A percentile compares a stretch with the other conserved stretches of the same genome.
Evolutionary conservation across 1,284 basidiomycete genomes (phyloP).

Genomic region (Caloboletus firmus): DNA sequence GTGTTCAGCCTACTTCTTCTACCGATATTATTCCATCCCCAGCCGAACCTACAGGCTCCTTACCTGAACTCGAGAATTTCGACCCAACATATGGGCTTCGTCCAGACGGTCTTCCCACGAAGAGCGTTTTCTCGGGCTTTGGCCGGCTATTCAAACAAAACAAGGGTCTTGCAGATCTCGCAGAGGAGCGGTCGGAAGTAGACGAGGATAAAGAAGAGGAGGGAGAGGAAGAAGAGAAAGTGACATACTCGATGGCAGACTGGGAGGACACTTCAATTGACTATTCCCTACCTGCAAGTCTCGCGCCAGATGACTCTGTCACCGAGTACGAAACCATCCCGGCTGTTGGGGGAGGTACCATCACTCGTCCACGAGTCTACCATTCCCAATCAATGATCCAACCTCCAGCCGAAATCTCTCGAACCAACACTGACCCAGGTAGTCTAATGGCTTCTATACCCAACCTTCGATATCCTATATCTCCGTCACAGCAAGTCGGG

Average conservation of each 20-base stretch:
- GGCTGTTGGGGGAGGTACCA: constrained; percentile 74
- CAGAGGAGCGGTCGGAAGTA: constrained; percentile 61
- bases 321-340: constrained; percentile 71
- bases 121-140: constrained; percentile 71
- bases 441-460: constrained; percentile 10
- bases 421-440: constrained; percentile 1
- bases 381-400: constrained; percentile 70
- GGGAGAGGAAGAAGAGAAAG: constrained; percentile 41
- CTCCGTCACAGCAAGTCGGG: constrained; percentile 15
- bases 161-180: constrained; percentile 76
- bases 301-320: constrained; percentile 32
- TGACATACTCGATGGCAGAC: constrained; percentile 52
- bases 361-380: constrained; percentile 72
- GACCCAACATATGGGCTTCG: constrained; percentile 98
- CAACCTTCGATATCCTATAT: constrained; percentile 7
- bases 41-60: constrained; percentile 47
- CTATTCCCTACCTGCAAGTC: constrained; percentile 35
- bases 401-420: constrained; percentile 40
- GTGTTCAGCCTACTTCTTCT: constrained; percentile 20
- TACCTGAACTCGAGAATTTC: constrained; percentile 84
- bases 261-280: constrained; percentile 60
- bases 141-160: constrained; percentile 66
- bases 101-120: constrained; percentile 80
- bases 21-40: constrained; percentile 25
- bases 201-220: constrained; percentile 46